Evolutionary conservation across 257 asterid species (phyloP).

Genomic region (Coffea eugenioides): DNA sequence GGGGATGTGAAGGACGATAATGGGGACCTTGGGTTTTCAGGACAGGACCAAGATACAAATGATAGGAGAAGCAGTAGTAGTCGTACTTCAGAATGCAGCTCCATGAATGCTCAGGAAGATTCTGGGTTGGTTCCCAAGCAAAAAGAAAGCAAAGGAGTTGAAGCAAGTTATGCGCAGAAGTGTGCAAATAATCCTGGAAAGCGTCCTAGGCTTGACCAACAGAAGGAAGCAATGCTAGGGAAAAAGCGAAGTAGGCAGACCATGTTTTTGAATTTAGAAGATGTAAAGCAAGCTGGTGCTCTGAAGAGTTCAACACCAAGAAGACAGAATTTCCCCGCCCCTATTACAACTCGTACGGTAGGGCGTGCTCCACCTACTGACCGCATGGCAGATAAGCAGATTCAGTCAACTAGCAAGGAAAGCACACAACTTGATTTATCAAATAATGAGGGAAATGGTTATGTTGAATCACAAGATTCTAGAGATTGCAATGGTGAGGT

Average conservation of each 20-base stretch:
- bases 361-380: constrained; percentile 53
- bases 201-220: constrained; percentile 84
- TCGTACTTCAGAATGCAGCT: constrained; percentile 29
- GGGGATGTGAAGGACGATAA: constrained; percentile 51
- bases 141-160: constrained; percentile 74
- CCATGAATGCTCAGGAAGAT: constrained; percentile 62
- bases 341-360: constrained; percentile 70
- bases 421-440: constrained; percentile 48
- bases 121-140: constrained; percentile 56
- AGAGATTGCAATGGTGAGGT: constrained; percentile 72
- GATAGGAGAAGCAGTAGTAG: constrained; percentile 43
- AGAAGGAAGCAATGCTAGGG: constrained; percentile 93
- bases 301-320: constrained; percentile 75
- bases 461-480: constrained; percentile 55
- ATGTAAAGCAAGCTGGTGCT: constrained; percentile 79
- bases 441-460: constrained; percentile 52
- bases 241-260: constrained; percentile 95
- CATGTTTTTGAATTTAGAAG: constrained; percentile 89
- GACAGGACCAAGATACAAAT: constrained; percentile 51
- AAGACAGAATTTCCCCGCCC: constrained; percentile 84
- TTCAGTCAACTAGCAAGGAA: constrained; percentile 55
- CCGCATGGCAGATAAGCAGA: constrained; percentile 61
- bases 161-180: constrained; percentile 75
- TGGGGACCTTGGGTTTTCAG: constrained; percentile 30
- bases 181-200: constrained; percentile 66